A percentile compares a stretch with the other conserved stretches of the same genome.
phyloP scores from a whole-genome alignment of 441 rosid genomes.

The Syzygium syzygioides region DNA sequence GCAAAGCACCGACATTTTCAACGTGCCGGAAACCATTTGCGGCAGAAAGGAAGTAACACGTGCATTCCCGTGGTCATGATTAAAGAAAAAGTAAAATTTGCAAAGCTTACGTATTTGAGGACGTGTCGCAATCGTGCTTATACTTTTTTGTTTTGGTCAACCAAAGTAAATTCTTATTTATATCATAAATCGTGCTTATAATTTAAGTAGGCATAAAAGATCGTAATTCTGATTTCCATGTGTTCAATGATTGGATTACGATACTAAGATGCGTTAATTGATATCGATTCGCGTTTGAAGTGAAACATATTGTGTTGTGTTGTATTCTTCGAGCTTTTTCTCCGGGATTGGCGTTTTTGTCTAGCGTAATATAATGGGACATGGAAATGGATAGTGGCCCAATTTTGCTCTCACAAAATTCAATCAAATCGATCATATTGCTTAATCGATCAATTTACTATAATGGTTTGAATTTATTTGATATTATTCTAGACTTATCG shows the following conservation, averaged over 20 bases:
- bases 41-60: background rate
- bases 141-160: too few relatives aligned
- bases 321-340: rapidly evolving
- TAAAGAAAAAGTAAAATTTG: too few relatives aligned
- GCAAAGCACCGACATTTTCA: background rate
- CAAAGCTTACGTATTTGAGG: background rate
- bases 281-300: rapidly evolving
- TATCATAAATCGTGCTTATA: too few relatives aligned
- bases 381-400: too few relatives aligned
- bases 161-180: too few relatives aligned
- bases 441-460: background rate
- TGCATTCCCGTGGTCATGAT: background rate
- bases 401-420: rapidly evolving
- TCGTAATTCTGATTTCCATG: background rate
- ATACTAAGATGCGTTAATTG: rapidly evolving
- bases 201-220: too few relatives aligned
- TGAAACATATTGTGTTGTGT: rapidly evolving
- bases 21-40: background rate
- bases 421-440: rapidly evolving
- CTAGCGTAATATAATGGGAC: rapidly evolving
- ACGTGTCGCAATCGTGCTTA: too few relatives aligned
- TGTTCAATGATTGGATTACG: background rate
- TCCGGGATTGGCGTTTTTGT: rapidly evolving
- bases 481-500: background rate
- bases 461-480: background rate